These are phyloP conservation scores for Quillaja saponaria DNA, from an alignment of 306 rosid genomes.

Conservation along the genomic window DNA sequence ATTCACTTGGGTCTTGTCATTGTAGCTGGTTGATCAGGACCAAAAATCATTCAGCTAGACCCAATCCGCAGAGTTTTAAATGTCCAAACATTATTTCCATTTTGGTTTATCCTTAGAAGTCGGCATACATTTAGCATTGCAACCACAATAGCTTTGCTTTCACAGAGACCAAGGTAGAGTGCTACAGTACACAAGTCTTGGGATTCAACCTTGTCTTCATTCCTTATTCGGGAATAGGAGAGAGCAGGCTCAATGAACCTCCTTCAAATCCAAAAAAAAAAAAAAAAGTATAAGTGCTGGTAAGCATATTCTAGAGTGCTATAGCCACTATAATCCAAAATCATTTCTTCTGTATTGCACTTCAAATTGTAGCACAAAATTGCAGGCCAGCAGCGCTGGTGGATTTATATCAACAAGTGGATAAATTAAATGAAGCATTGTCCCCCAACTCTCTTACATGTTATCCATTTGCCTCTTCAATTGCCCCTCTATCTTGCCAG, in stretches of 20 bases:
- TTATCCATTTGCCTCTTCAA: slow-evolving; percentile 38
- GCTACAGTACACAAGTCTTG: too few relatives aligned
- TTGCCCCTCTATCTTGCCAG: neutral
- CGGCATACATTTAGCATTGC: too few relatives aligned
- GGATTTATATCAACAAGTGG: slow-evolving; percentile 26
- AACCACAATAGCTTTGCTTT: too few relatives aligned
- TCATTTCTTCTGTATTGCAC: neutral
- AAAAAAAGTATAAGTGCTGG: too few relatives aligned
- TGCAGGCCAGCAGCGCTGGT: slow-evolving; percentile 10
- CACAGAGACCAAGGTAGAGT: too few relatives aligned
- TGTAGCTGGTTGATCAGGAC: slow-evolving; percentile 6
- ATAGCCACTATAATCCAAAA: neutral
- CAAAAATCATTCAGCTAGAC: slow-evolving; percentile 1
- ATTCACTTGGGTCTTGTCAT: slow-evolving; percentile 3
- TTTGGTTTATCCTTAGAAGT: too few relatives aligned
- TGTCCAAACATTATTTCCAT: slow-evolving; percentile 23
- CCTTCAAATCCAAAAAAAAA: neutral
- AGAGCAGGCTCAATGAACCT: too few relatives aligned
- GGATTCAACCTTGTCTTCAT: too few relatives aligned
- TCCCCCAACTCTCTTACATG: slow-evolving; percentile 31
- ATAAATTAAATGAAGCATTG: slow-evolving; percentile 1
- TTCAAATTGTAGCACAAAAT: neutral
- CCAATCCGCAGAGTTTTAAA: slow-evolving; percentile 31
- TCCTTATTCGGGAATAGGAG: too few relatives aligned
- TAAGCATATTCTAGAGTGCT: neutral